Base-by-base conservation (phyloP, 176 grass and related monocot species). In the Pontederia crassipes region DNA sequence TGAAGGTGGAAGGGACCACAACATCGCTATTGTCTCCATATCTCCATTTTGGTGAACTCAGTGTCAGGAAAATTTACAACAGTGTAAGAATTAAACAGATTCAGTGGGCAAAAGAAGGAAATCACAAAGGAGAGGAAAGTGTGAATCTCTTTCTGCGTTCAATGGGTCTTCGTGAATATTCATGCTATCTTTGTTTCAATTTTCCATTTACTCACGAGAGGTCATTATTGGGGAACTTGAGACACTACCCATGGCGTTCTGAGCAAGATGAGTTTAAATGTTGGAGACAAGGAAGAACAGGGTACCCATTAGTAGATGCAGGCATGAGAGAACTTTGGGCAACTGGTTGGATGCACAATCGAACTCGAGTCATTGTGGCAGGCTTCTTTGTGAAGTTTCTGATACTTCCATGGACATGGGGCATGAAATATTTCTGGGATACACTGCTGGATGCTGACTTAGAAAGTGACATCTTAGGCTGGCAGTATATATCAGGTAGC, bases 251-350 rank as follows among this genome's bases (percentile, higher is more conserved):
- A 11, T 95, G 91, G 91, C 64, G 54, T 12, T 68, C 62, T 66
- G 78, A 90, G 69, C 82, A 90, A 79, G 75, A 49, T 11, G 61
- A 78, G 49, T 95, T 95, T 68, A 95, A 90, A 67, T 79, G 69
- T 20, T 95, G 91, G 91, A 87, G 86, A 52, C 91, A 95, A 24
- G 91, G 91, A 55, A 84, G 80, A 76, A 90, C 91, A 20, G 91
- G 91, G 59, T 95, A 90, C 57, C 91, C 91, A 0, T 79, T 95
- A 63, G 91, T 95, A 62, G 91, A 95, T 87, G 91, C 91, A 27
- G 91, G 86, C 75, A 95, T 95, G 91, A 87, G 91, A 72, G 91
- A 95, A 63, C 81, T 95, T 28, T 95, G 91, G 91, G 91, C 91
- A 63, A 95, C 91, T 54, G 91, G 86, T 46, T 95, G 91, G 91